Base-by-base conservation (phyloP, 352 stramenopile genomes). In the Phytophthora pluvialis region DNA sequence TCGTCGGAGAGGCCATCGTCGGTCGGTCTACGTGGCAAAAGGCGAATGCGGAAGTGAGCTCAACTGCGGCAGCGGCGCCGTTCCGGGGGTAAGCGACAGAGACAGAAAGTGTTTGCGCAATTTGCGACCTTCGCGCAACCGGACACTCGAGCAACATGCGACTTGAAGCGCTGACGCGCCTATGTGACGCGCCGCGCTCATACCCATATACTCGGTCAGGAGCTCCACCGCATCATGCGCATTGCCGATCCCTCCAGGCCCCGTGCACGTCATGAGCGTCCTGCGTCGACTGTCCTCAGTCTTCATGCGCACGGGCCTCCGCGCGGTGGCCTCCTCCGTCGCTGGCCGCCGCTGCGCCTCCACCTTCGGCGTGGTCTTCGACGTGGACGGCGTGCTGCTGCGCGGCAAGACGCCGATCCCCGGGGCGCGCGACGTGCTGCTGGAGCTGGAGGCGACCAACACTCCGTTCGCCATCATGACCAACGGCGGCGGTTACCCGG, bases 401-500 rank as follows among this genome's bases (percentile, higher is more conserved):
- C 87, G 85, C 43, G 87, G 85, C 50, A 93, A 91, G 59, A 73
- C 71, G 42, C 78, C 83, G 26, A 86, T 95, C 35, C 81, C 85
- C 0, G 87, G 87, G 5, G 87, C 87, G 3, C 73, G 64, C 4
- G 72, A 90, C 15, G 85, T 94, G 48, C 67, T 95, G n/a, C 55
- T 88, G 38, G 81, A 91, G 32, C 73, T 95, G 36, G 46, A 83
- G 36, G 68, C 74, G 35, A 73, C 77, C 38, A 59, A 84, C 38
- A 86, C 86, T 45, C 87, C 87, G 61, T 93, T 85, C 49, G 83
- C 84, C 39, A 92, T 95, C 68, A 93, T 95, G 87, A 95, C 87
- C 45, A 95, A 95, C 50, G 87, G 85, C 47, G 87, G 87, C 36
- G 87, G 87, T n/a, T 91, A 91, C 70, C 67, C 72, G 3, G 87